phyloP scores from a whole-genome alignment of 2,329 filamentous ascomycete species.

The Periconia sp. region DNA sequence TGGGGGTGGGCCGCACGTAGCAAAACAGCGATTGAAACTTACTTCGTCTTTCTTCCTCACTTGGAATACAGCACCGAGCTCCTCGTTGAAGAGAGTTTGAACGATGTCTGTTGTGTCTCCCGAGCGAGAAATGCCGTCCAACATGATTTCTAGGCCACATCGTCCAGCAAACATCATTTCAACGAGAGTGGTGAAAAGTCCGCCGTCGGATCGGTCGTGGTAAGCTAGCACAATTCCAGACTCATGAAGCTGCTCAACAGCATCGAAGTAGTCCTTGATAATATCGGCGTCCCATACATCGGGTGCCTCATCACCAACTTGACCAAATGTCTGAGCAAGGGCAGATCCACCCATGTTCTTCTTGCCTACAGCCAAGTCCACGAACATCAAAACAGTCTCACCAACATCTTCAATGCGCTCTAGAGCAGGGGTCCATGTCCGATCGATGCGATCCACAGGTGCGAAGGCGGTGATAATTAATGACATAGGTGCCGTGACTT shows the following conservation, averaged over 20 bases:
- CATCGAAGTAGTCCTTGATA: conserved; percentile 90
- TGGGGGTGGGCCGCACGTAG: conserved; percentile 82
- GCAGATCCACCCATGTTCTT: conserved; percentile 89
- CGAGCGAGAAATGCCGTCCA: conserved; percentile 72
- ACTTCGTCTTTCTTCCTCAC: conserved; percentile 83
- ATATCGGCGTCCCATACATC: conserved; percentile 83
- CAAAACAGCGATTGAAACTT: conserved; percentile 87
- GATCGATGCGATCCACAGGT: conserved; percentile 78
- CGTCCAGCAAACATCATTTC: conserved; percentile 99
- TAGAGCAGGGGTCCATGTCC: conserved; percentile 93
- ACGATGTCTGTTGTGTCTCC: conserved; percentile 70
- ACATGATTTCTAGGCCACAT: conserved; percentile 82
- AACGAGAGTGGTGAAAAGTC: conserved; percentile 84
- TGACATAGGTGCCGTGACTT: conserved; percentile 90
- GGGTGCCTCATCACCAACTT: conserved; percentile 82
- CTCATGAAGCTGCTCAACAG: conserved; percentile 72
- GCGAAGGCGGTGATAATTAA: conserved; percentile 91
- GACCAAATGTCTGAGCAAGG: conserved; percentile 85
- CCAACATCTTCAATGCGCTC: conserved; percentile 84
- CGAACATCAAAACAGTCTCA: conserved; percentile 85
- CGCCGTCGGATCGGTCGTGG: conserved; percentile 93
- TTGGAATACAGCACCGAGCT: conserved; percentile 95
- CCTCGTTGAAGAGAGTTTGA: conserved; percentile 90
- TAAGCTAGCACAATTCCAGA: conserved; percentile 83
- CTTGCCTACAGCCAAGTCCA: conserved; percentile 83